phyloP scores from a whole-genome alignment of 176 grass and related monocot species.

The Oryza rufipogon region DNA sequence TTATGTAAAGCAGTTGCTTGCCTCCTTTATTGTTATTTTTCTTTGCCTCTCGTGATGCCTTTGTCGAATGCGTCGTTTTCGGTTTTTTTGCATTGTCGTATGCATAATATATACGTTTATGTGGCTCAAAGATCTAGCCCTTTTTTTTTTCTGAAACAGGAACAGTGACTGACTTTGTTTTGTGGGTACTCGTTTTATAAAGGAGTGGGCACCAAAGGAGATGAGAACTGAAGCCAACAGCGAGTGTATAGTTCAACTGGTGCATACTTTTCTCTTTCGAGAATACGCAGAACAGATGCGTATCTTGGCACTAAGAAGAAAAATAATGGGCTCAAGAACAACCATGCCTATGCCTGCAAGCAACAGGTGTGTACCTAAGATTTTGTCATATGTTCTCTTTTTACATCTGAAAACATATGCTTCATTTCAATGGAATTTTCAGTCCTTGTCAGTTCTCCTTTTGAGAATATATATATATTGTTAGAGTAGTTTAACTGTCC shows the following conservation, averaged over 20 bases:
- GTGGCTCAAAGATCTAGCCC: conserved; percentile 25
- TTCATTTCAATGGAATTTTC: background rate
- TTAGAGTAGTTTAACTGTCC: too few relatives aligned
- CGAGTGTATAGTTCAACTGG: conserved; percentile 14
- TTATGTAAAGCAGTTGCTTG: conserved; percentile 29
- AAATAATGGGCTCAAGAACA: background rate
- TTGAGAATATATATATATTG: background rate
- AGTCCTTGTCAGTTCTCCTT: background rate
- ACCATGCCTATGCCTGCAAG: background rate
- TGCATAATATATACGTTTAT: conserved; percentile 41
- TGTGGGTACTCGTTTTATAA: conserved; percentile 26
- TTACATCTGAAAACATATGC: background rate
- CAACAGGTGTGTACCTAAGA: background rate
- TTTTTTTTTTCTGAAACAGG: conserved; percentile 13
- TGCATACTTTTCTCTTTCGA: background rate
- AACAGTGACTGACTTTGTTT: conserved; percentile 28
- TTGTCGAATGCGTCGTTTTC: conserved; percentile 40
- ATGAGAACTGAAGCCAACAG: conserved; percentile 29
- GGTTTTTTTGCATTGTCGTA: background rate
- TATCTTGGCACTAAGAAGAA: background rate
- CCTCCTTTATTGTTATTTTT: conserved; percentile 1
- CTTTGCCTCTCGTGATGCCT: conserved; percentile 35
- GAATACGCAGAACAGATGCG: background rate
- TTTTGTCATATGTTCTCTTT: background rate
- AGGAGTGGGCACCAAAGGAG: conserved; percentile 4